Conservation (phyloP, 2,329 filamentous ascomycete genomes). For the Zopfia rhizophila region DNA sequence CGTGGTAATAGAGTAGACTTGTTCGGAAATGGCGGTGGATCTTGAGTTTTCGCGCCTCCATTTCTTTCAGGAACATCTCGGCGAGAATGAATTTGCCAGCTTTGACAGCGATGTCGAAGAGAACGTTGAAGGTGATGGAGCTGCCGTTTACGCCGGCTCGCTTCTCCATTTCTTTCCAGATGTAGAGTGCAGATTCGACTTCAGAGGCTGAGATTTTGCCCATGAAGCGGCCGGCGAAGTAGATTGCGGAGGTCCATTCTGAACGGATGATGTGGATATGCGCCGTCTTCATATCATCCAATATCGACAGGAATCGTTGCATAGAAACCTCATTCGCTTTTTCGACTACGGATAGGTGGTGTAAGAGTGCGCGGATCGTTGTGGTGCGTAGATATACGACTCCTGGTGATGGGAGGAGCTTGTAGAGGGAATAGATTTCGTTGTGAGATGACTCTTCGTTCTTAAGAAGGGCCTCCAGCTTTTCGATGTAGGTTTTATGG, state of each 20-base stretch:
- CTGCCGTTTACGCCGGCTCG: slow-evolving; percentile 72
- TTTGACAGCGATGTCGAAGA: slow-evolving; percentile 90
- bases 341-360: slow-evolving; percentile 72
- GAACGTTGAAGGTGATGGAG: slow-evolving; percentile 88
- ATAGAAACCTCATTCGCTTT: slow-evolving; percentile 67
- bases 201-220: slow-evolving; percentile 67
- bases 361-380: slow-evolving; percentile 72
- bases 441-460: slow-evolving; percentile 58
- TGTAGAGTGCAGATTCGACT: slow-evolving; percentile 73
- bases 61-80: slow-evolving; percentile 85
- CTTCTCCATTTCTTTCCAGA: slow-evolving; percentile 93
- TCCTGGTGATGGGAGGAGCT: slow-evolving; percentile 63
- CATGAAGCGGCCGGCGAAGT: slow-evolving; percentile 79
- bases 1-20: slow-evolving; percentile 84
- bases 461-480: slow-evolving; percentile 52
- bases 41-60: slow-evolving; percentile 73
- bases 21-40: slow-evolving; percentile 85
- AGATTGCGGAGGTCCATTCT: slow-evolving; percentile 88
- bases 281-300: slow-evolving; percentile 84
- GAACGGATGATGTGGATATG: slow-evolving; percentile 72
- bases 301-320: slow-evolving; percentile 82
- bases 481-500: slow-evolving; percentile 47
- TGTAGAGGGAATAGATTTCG: slow-evolving; percentile 64
- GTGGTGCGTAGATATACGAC: slow-evolving; percentile 60
- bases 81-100: slow-evolving; percentile 85